phyloP scores from a whole-genome alignment of 495 filamentous ascomycete species.

The Ramalina intermedia region DNA sequence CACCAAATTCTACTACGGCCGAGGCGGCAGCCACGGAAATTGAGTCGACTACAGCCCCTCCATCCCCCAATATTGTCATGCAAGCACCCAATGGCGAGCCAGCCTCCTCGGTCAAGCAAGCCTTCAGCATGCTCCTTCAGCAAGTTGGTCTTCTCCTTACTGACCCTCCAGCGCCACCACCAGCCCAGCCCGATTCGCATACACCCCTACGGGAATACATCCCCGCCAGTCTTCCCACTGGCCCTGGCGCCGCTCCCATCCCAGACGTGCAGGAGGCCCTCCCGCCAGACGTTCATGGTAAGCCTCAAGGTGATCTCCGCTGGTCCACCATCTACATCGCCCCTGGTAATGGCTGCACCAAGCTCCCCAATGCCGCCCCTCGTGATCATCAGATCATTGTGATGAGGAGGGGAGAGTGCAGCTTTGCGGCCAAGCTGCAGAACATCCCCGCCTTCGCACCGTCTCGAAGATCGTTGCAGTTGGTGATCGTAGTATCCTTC shows the following conservation, averaged over 20 bases:
- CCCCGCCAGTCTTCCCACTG: slow-evolving; percentile 58
- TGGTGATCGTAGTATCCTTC: slow-evolving; percentile 70
- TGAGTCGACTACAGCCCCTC: background rate
- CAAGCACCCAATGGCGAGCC: slow-evolving; percentile 23
- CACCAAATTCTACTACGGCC: slow-evolving; percentile 10
- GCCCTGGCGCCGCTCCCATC: slow-evolving; percentile 59
- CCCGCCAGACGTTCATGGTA: slow-evolving; percentile 26
- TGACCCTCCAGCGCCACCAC: slow-evolving; percentile 18
- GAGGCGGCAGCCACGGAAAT: slow-evolving; percentile 19
- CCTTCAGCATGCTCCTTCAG: slow-evolving; percentile 41
- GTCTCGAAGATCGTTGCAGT: slow-evolving; percentile 43
- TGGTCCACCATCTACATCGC: slow-evolving; percentile 61
- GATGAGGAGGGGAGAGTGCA: slow-evolving; percentile 71
- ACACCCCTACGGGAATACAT: slow-evolving; percentile 30
- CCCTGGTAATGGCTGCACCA: slow-evolving; percentile 44
- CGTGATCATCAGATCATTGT: slow-evolving; percentile 67
- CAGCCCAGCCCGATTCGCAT: slow-evolving; percentile 15
- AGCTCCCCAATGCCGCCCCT: slow-evolving; percentile 43
- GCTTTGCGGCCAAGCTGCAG: slow-evolving; percentile 65
- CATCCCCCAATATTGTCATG: slow-evolving; percentile 7
- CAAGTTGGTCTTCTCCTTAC: slow-evolving; percentile 36
- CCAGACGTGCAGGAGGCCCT: slow-evolving; percentile 50
- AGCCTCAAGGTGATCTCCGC: slow-evolving; percentile 33
- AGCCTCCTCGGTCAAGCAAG: slow-evolving; percentile 32
- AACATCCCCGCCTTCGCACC: slow-evolving; percentile 70